These are phyloP conservation scores for Tolypocladium pustulatum DNA, from an alignment of 2,329 filamentous ascomycete species.

Conservation along the genomic window DNA sequence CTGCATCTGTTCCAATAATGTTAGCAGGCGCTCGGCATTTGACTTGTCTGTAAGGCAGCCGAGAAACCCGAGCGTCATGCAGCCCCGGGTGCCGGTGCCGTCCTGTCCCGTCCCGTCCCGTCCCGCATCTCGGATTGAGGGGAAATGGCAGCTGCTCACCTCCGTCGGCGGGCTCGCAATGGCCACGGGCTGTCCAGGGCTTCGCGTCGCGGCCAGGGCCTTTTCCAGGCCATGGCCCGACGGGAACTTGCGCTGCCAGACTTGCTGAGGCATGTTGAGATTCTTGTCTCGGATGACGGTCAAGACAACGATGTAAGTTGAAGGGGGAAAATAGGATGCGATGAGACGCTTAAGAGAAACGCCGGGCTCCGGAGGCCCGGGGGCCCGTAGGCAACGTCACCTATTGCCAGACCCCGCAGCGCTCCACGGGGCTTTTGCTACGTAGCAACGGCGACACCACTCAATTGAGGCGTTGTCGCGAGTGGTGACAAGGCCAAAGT, in stretches of 20 bases:
- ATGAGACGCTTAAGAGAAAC: not conserved
- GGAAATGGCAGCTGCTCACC: constrained; percentile 1
- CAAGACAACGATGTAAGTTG: no score
- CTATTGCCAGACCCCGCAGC: no score
- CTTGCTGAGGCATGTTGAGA: constrained; percentile 19
- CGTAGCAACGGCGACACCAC: not conserved
- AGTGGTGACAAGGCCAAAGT: no score
- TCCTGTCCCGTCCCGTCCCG: not conserved
- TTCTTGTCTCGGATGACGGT: constrained; percentile 11
- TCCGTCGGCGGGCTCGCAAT: constrained; percentile 6
- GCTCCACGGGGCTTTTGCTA: not conserved
- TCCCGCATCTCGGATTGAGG: not conserved
- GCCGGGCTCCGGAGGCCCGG: not conserved
- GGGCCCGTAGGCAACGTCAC: not conserved
- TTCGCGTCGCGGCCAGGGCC: constrained; percentile 12
- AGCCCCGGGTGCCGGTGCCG: not conserved
- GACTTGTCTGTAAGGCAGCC: no score
- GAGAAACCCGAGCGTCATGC: not conserved
- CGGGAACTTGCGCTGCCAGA: constrained; percentile 15
- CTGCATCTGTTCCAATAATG: constrained; percentile 11
- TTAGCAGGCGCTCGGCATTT: not conserved
- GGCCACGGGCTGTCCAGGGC: constrained; percentile 2
- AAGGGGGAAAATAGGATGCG: not conserved
- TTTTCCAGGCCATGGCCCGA: constrained; percentile 15
- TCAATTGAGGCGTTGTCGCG: not conserved